Percentiles rank a stretch among this genome's conserved stretches.
These are phyloP conservation scores for Hypoxylon sp. DNA, from an alignment of 2,329 filamentous ascomycete genomes.

Conservation along the genomic window DNA sequence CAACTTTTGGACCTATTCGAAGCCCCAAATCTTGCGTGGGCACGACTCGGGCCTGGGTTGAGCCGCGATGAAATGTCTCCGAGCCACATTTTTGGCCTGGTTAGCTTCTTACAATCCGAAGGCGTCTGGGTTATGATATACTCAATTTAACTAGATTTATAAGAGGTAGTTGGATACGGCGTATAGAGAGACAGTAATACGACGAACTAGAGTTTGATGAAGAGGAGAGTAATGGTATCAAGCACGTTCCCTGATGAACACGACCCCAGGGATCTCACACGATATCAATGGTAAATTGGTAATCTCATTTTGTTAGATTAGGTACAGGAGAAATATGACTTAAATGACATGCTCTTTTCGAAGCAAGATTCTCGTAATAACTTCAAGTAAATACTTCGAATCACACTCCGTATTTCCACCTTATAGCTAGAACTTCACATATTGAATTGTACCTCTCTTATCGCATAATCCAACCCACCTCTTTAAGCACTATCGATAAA, in stretches of 20 bases:
- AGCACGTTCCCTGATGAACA: background rate
- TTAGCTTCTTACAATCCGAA: constrained; percentile 7
- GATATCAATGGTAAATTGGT: background rate
- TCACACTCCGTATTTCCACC: background rate
- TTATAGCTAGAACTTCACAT: background rate
- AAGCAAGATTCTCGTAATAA: background rate
- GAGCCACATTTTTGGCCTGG: background rate
- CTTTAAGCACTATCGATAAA: constrained; percentile 34
- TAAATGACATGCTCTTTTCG: background rate
- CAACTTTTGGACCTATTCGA: constrained; percentile 6
- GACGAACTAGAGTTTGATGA: background rate
- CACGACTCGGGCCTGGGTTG: constrained; percentile 26
- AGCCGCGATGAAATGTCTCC: constrained; percentile 28
- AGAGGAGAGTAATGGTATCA: background rate
- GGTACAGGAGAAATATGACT: background rate
- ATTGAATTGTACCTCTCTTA: background rate
- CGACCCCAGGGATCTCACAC: no score
- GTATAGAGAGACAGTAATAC: background rate
- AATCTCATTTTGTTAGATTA: background rate
- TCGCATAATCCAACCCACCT: background rate
- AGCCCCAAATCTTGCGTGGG: background rate
- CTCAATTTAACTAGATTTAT: background rate
- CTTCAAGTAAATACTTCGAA: background rate
- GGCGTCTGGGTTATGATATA: background rate
- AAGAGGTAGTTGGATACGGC: background rate